phyloP scores from a whole-genome alignment of 2,329 filamentous ascomycete species.

The Drechslerella coelobrocha region DNA sequence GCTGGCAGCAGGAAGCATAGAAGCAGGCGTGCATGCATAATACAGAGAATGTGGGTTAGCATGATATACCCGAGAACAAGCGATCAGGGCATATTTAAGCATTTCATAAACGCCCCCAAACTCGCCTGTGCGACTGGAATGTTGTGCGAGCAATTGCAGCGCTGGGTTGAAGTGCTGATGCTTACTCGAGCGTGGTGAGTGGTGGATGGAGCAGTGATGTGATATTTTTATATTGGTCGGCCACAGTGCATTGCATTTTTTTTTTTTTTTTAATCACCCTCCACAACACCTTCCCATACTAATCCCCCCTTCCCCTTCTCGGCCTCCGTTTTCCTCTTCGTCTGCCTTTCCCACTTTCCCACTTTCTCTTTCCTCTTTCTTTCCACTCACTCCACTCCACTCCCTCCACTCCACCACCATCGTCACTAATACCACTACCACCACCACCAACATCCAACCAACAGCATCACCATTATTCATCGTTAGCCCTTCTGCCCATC shows the following conservation, averaged over 20 bases:
- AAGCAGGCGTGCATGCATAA: neutral
- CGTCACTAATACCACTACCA: neutral
- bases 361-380: slow-evolving; percentile 5
- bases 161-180: no score
- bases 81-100: neutral
- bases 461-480: slow-evolving; percentile 34
- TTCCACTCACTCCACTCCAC: neutral
- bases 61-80: neutral
- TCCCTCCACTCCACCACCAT: no score
- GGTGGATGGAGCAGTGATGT: neutral
- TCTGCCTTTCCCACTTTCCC: slow-evolving; percentile 4
- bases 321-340: neutral
- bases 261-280: slow-evolving; percentile 3
- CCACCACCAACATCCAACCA: slow-evolving; percentile 16
- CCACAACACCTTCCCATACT: neutral
- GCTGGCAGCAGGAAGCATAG: neutral
- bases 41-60: neutral
- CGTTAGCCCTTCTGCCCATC: neutral
- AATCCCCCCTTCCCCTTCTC: neutral
- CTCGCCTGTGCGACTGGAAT: neutral
- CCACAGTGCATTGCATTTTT: slow-evolving; percentile 12
- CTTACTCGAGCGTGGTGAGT: no score
- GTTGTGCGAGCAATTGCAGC: no score
- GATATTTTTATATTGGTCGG: slow-evolving; percentile 3
- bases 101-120: neutral